Base-by-base conservation (phyloP, 352 stramenopile genomes). In the Pythium phragmitis region DNA sequence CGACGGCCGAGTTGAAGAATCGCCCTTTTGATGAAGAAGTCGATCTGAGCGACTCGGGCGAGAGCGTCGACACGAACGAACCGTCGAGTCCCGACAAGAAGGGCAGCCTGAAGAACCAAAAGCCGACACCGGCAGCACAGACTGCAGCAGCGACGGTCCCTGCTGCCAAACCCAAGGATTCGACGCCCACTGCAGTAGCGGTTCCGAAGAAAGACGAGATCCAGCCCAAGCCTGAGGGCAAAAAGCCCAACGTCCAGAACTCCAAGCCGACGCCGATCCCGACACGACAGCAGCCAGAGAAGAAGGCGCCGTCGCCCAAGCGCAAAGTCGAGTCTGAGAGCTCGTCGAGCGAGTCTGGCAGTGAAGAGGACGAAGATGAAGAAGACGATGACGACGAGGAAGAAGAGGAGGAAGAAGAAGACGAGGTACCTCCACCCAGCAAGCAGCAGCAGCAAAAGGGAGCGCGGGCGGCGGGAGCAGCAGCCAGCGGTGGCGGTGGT, bases 11-110 rank as follows among this genome's bases (percentile, higher is more conserved):
- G 66, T 67, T 84, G 41, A 94, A 93, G 63, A 96, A 96, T 69
- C 80, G 83, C 30, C 87, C 87, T 52, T 94, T 94, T 53, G 88
- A 96, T 49, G 87, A 94, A 70, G 73, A 95, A 69, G 77, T 96
- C 8, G 87, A 95, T 49, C 54, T 96, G 39, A 96, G 87, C 54
- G 88, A 96, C 62, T 96, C 87, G 12, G 87, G 80, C 8, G 88
- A 87, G 14, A 96, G 87, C 43, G 69, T 96, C 26, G 87, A 95
- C 60, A 96, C 87, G 23, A 85, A 89, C 41, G 85, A 78, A 23
- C 80, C 87, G 12, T 79, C 79, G 19, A 91, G 79, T 68, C 80
- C 84, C 12, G 68, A 87, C 34, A 77, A 70, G 19, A 76, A 69
- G 49, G 72, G 34, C 34, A 39, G 60, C 57, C 80, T 80, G 52